These are phyloP conservation scores for Phalaenopsis aphrodite DNA, from an alignment of 106 monocot species.

Conservation along the genomic window DNA sequence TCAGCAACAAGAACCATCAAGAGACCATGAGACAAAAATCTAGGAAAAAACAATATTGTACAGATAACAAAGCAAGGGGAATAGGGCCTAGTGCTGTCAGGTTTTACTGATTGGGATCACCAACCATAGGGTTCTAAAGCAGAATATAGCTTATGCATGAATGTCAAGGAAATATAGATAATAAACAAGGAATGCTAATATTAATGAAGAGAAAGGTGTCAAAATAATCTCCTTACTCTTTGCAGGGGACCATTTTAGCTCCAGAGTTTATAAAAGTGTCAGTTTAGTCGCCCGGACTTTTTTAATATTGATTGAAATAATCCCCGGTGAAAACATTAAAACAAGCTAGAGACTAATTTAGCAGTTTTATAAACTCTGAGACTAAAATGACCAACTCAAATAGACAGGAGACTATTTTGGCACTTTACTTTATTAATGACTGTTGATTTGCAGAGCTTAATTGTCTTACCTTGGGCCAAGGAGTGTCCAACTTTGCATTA, in stretches of 20 bases:
- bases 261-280: no score
- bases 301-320: no score
- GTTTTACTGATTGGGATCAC: neutral
- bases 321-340: no score
- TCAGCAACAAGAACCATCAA: neutral
- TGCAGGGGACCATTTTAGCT: no score
- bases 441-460: neutral
- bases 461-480: constrained; percentile 75
- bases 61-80: neutral
- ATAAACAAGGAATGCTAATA: neutral
- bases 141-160: neutral
- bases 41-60: neutral
- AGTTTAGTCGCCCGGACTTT: no score
- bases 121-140: neutral
- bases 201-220: neutral
- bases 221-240: no score
- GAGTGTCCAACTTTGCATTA: constrained; percentile 66
- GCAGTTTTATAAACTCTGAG: no score
- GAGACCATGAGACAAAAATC: neutral
- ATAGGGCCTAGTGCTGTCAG: neutral
- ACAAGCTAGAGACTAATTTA: no score
- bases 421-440: neutral
- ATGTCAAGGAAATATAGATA: neutral
- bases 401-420: no score
- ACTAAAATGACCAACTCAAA: no score